These are phyloP conservation scores for Ballota nigra DNA, from an alignment of 257 asterid species.

Conservation along the genomic window DNA sequence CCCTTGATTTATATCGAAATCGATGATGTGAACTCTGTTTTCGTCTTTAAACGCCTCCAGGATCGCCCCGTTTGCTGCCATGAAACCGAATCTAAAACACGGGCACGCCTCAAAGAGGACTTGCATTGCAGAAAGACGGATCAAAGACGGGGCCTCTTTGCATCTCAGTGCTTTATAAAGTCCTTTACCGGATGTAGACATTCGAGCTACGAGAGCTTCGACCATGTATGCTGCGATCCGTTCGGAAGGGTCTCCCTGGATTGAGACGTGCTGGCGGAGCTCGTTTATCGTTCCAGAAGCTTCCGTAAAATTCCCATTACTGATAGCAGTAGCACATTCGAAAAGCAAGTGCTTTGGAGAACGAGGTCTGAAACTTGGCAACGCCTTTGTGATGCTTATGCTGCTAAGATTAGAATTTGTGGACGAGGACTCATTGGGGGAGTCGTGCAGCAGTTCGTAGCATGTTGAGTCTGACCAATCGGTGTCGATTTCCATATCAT, in stretches of 20 bases:
- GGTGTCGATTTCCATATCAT: slow-evolving; percentile 49
- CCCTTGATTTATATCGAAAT: slow-evolving; percentile 91
- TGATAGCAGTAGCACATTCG: slow-evolving; percentile 66
- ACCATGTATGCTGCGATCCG: slow-evolving; percentile 94
- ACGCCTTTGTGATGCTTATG: slow-evolving; percentile 45
- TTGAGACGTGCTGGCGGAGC: slow-evolving; percentile 76
- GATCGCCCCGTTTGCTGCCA: slow-evolving; percentile 86
- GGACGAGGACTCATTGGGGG: slow-evolving; percentile 75
- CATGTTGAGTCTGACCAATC: slow-evolving; percentile 35
- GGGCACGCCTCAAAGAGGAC: slow-evolving; percentile 94
- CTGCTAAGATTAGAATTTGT: slow-evolving; percentile 56
- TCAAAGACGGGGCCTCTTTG: slow-evolving; percentile 74
- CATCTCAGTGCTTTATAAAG: slow-evolving; percentile 82
- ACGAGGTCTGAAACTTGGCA: slow-evolving; percentile 16
- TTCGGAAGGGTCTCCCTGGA: slow-evolving; percentile 79
- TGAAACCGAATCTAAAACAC: slow-evolving; percentile 87
- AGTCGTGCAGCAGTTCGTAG: slow-evolving; percentile 39
- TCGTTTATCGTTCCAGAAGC: slow-evolving; percentile 51
- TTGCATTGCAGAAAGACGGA: slow-evolving; percentile 88
- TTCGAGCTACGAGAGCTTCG: slow-evolving; percentile 87
- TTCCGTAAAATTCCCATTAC: slow-evolving; percentile 47
- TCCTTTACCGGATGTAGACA: slow-evolving; percentile 81
- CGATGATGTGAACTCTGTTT: slow-evolving; percentile 68
- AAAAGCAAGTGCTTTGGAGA: slow-evolving; percentile 66
- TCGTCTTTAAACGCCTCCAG: slow-evolving; percentile 67